Evolutionary conservation across 202 grass and related monocot species (phyloP).

Genomic region (Elaeis oleifera): DNA sequence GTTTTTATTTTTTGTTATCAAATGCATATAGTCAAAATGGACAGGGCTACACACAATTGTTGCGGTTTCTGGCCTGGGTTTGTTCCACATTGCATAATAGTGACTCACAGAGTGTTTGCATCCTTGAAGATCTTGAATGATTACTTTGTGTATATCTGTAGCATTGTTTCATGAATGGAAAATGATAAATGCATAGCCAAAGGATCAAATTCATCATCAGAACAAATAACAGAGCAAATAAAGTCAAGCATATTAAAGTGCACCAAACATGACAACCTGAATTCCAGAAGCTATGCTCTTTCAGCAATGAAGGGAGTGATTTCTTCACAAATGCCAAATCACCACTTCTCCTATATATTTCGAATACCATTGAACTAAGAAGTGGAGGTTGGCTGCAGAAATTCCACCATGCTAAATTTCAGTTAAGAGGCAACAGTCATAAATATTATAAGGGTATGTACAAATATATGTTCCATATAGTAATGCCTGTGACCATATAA

Average conservation of each 20-base stretch:
- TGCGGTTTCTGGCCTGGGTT: slow-evolving; percentile 88
- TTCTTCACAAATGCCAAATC: slow-evolving; percentile 54
- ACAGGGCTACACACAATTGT: slow-evolving; percentile 46
- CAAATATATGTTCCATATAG: too few relatives aligned
- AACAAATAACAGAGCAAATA: slow-evolving; percentile 11
- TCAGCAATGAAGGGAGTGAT: slow-evolving; percentile 52
- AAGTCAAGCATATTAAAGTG: slow-evolving; percentile 1
- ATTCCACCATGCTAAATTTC: too few relatives aligned
- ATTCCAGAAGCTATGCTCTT: slow-evolving; percentile 92
- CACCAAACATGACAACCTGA: slow-evolving; percentile 43
- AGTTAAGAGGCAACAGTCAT: too few relatives aligned
- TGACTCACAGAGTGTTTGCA: slow-evolving; percentile 45
- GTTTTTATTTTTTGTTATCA: neutral
- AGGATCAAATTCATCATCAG: neutral
- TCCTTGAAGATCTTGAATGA: slow-evolving; percentile 49
- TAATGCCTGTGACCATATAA: too few relatives aligned
- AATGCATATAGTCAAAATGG: neutral
- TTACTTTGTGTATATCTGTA: slow-evolving; percentile 74
- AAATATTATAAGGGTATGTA: too few relatives aligned
- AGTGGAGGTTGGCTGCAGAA: slow-evolving; percentile 78
- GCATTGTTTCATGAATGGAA: slow-evolving; percentile 9
- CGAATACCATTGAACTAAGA: slow-evolving; percentile 78
- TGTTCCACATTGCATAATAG: slow-evolving; percentile 82
- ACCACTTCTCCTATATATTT: slow-evolving; percentile 55
- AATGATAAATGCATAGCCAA: neutral